Evolutionary conservation across 2,329 filamentous ascomycete genomes (phyloP).

Genomic region (Colletotrichum liriopes): DNA sequence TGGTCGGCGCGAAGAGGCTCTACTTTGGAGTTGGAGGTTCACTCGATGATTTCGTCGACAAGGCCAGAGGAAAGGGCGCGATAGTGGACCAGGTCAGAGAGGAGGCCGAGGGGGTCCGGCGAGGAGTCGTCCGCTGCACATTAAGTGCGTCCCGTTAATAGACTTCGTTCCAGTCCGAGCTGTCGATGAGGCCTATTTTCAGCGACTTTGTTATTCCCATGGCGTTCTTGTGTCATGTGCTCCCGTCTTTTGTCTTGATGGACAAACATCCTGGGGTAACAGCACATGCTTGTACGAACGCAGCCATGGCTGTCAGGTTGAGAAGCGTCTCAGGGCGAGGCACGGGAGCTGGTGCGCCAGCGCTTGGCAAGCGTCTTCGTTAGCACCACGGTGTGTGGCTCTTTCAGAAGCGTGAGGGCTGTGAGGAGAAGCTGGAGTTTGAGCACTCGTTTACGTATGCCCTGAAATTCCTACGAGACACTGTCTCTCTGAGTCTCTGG

Average conservation of each 20-base stretch:
- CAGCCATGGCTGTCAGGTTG: not conserved
- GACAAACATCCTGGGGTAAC: conserved; percentile 6
- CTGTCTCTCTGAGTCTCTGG: not conserved
- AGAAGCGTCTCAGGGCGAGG: not conserved
- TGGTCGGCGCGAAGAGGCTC: conserved; percentile 83
- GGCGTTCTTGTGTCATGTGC: not conserved
- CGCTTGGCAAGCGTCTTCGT: conserved; percentile 1
- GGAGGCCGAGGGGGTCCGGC: conserved; percentile 73
- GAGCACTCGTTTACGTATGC: not conserved
- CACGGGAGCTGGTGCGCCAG: not conserved
- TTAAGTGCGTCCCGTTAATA: conserved; percentile 48
- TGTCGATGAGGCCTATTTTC: conserved; percentile 41
- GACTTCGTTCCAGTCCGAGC: conserved; percentile 17
- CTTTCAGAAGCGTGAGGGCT: not conserved
- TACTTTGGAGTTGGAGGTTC: conserved; percentile 91
- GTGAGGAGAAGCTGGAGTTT: not conserved
- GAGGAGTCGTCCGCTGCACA: conserved; percentile 71
- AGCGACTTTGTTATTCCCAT: conserved; percentile 26
- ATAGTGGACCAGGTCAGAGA: conserved; percentile 68
- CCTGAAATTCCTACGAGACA: conserved; percentile 4
- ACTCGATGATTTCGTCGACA: conserved; percentile 79
- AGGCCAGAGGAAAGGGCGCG: conserved; percentile 65
- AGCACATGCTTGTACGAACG: not conserved
- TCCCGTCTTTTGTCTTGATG: not conserved
- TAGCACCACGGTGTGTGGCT: not conserved